Conservation (phyloP, 1,284 basidiomycete genomes). For the Heterobasidion annosum region DNA sequence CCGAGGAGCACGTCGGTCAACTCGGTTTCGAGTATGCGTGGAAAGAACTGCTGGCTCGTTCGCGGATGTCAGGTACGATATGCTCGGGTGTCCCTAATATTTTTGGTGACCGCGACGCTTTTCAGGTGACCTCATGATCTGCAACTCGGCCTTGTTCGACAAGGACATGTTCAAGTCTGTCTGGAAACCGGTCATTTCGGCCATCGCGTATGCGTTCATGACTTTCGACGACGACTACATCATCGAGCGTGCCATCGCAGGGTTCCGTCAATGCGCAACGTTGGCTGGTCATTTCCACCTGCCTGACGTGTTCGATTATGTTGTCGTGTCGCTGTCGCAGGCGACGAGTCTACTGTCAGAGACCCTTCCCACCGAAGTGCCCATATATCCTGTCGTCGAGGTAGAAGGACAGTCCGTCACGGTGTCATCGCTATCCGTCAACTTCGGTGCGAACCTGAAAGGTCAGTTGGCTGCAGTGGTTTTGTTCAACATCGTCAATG, state of each 20-base stretch:
- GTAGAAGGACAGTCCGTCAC: slow-evolving; percentile 88
- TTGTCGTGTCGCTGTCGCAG: slow-evolving; percentile 86
- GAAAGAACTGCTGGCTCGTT: slow-evolving; percentile 88
- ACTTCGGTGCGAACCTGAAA: slow-evolving; percentile 94
- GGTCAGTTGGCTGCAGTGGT: slow-evolving; percentile 96
- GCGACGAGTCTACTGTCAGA: slow-evolving; percentile 81
- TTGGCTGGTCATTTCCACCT: slow-evolving; percentile 85
- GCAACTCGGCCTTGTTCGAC: slow-evolving; percentile 79
- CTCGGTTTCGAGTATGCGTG: slow-evolving; percentile 98
- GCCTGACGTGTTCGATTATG: slow-evolving; percentile 95
- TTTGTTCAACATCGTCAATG: slow-evolving; percentile 95
- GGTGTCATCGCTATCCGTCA: slow-evolving; percentile 86
- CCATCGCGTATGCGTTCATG: slow-evolving; percentile 90
- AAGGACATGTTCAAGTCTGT: slow-evolving; percentile 86
- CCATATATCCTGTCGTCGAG: slow-evolving; percentile 85
- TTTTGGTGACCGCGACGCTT: background rate
- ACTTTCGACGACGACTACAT: slow-evolving; percentile 95
- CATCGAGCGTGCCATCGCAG: slow-evolving; percentile 90
- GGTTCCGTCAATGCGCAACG: slow-evolving; percentile 93
- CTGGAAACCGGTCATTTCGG: slow-evolving; percentile 89
- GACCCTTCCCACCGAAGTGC: slow-evolving; percentile 59
- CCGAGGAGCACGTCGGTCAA: slow-evolving; percentile 95
- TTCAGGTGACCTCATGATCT: slow-evolving; percentile 69
- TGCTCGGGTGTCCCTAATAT: background rate
- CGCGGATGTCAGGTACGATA: slow-evolving; percentile 66